Evolutionary conservation across 345 rosid species (phyloP).

Genomic region (Lumnitzera littorea): DNA sequence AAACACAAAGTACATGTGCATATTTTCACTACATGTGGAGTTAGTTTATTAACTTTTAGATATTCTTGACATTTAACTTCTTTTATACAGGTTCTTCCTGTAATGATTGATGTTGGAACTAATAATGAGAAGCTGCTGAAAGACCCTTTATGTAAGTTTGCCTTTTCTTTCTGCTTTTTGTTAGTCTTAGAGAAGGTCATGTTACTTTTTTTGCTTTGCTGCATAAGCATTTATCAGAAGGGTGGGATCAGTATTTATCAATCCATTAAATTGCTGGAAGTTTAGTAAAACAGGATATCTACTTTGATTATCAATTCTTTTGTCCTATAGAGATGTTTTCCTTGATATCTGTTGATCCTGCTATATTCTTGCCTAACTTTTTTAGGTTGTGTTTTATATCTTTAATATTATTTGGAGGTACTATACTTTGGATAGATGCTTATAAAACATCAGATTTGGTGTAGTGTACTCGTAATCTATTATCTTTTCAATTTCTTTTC

Average conservation of each 20-base stretch:
- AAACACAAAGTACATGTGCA: too few relatives aligned
- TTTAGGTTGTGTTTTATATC: background rate
- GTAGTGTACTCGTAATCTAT: background rate
- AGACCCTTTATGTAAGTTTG: constrained; percentile 69
- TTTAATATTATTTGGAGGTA: too few relatives aligned
- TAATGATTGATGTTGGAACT: constrained; percentile 99
- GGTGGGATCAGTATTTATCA: too few relatives aligned
- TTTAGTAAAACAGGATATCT: background rate
- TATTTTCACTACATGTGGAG: too few relatives aligned
- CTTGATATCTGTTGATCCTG: too few relatives aligned
- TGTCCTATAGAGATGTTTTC: background rate
- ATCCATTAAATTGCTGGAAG: too few relatives aligned
- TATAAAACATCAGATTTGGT: too few relatives aligned
- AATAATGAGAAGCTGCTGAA: constrained; percentile 89
- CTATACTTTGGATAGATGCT: too few relatives aligned
- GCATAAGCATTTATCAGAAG: too few relatives aligned
- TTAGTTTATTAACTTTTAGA: too few relatives aligned
- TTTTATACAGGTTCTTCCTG: constrained; percentile 74
- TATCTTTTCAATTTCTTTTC: background rate
- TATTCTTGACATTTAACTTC: too few relatives aligned
- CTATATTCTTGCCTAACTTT: background rate
- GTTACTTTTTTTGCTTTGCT: too few relatives aligned
- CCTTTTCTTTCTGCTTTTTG: constrained; percentile 1
- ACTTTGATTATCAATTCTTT: background rate
- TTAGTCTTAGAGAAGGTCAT: background rate